Evolutionary conservation across 768 basidiomycete species (phyloP).

Genomic region (Albatrellus ellisii): DNA sequence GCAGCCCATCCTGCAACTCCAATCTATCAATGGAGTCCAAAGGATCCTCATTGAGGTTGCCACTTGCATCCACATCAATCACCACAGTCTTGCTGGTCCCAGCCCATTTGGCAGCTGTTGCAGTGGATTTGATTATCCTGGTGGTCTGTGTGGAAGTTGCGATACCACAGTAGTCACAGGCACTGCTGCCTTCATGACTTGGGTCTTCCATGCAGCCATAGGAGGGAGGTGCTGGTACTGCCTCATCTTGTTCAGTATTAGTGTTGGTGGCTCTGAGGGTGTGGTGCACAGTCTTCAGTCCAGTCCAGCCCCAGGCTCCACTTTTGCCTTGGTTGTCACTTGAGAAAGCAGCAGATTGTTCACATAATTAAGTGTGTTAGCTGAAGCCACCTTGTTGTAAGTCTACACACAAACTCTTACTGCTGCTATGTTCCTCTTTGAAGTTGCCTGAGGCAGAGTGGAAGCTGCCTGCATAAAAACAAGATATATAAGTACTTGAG

Average conservation of each 20-base stretch:
- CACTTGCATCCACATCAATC: conserved; percentile 12
- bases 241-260: conserved; percentile 8
- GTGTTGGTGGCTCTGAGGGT: conserved; percentile 16
- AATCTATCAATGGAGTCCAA: conserved; percentile 4
- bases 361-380: neutral
- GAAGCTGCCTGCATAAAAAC: neutral
- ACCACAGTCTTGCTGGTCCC: conserved; percentile 14
- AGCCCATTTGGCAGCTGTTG: conserved; percentile 9
- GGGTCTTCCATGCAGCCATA: conserved; percentile 7
- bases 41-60: conserved; percentile 3
- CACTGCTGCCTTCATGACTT: conserved; percentile 2
- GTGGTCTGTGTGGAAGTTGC: conserved; percentile 2
- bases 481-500: neutral
- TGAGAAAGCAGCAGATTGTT: neutral
- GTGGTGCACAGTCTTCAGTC: conserved; percentile 13
- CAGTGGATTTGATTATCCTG: conserved; percentile 10
- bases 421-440: neutral
- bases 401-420: neutral
- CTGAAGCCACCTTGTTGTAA: neutral
- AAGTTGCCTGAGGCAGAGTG: neutral
- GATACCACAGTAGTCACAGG: conserved; percentile 10
- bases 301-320: conserved; percentile 6
- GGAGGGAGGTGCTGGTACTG: too few relatives aligned
- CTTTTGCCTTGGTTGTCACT: neutral
- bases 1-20: conserved; percentile 8